Evolutionary conservation across 2,329 filamentous ascomycete species (phyloP).

Genomic region (Diaporthe helianthi): DNA sequence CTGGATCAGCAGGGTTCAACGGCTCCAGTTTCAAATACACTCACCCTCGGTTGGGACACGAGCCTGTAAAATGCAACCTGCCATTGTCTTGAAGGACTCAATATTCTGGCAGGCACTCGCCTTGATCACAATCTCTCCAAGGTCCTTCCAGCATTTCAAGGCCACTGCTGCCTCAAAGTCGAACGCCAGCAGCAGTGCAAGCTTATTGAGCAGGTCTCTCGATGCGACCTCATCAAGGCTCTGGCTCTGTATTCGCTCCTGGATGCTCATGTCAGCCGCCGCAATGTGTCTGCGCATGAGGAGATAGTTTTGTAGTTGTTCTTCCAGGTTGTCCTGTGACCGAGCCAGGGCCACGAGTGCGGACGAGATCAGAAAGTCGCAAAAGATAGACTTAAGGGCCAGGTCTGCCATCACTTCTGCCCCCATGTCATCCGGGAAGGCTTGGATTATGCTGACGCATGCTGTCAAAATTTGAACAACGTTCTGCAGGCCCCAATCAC

Average conservation of each 20-base stretch:
- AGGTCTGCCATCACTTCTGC: constrained; percentile 54
- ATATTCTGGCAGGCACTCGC: constrained; percentile 53
- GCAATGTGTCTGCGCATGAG: constrained; percentile 65
- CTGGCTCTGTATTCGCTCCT: constrained; percentile 46
- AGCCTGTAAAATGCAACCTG: constrained; percentile 67
- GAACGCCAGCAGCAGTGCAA: constrained; percentile 73
- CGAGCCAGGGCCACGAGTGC: constrained; percentile 60
- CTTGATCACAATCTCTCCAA: constrained; percentile 65
- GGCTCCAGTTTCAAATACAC: constrained; percentile 11
- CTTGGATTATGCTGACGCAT: constrained; percentile 59
- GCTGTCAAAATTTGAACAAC: constrained; percentile 63
- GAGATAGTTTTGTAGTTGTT: constrained; percentile 67
- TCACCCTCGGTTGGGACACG: constrained; percentile 59
- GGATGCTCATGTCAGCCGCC: constrained; percentile 59
- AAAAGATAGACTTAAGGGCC: constrained; percentile 68
- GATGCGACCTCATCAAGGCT: constrained; percentile 52
- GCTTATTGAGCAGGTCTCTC: constrained; percentile 65
- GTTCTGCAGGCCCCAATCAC: constrained; percentile 59
- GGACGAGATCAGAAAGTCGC: constrained; percentile 70
- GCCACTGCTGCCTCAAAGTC: constrained; percentile 79
- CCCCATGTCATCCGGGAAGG: constrained; percentile 57
- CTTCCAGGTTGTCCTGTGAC: constrained; percentile 55
- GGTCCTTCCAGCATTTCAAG: constrained; percentile 71
- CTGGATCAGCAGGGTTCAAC: neutral
- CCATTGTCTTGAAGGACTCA: constrained; percentile 66